Base-by-base conservation (phyloP, 1,284 basidiomycete genomes). In the Boletus calvinii region DNA sequence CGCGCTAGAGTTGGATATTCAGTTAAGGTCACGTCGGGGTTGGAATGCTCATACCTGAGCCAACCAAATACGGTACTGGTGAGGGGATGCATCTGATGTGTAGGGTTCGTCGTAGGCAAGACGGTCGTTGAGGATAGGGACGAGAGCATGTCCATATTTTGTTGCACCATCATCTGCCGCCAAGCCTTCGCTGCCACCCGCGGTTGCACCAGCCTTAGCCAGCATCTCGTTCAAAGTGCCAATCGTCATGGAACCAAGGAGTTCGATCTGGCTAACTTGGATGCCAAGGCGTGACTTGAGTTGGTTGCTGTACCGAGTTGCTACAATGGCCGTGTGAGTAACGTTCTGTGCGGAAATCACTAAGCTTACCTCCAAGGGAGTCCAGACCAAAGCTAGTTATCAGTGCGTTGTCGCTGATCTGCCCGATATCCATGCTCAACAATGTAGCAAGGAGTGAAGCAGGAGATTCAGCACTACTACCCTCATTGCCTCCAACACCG, bases 361-460 rank as follows among this genome's bases (percentile, higher is more conserved):
- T 3, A 17, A 12, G 17, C 61, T 41, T 52, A 67, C 64, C 64
- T 52, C 59, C 67, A 6, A 66, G 62, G 17, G 64, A 66, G 18
- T 66, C 65, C 29, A 68, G 45, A 45, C 66, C 65, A 37, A 67
- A 67, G 44, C 66, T 67, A 0, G 66, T 68, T 20, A 68, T 62
- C 30, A 67, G 36, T 1, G 63, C 59, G 10, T 67, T 67, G 30
- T 64, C 63, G 13, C 43, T 62, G 31, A 66, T 61, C 22, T 66
- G 63, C 18, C 62, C 65, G 12, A 55, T 42, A 29, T 59, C 56
- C 59, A 66, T 65, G 46, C 59, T 30, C 44, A 68, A 39, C 32
- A 64, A 57, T 1, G 46, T 35, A 30, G 65, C 61, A 17, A 66
- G 66, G 6, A 66, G 41, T 5, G 59, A 62, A 11, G 58, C 62